Percentiles rank a stretch among this genome's conserved stretches.
These are phyloP conservation scores for Raffaelea albimanens DNA, from an alignment of 2,329 filamentous ascomycete genomes.

Conservation along the genomic window DNA sequence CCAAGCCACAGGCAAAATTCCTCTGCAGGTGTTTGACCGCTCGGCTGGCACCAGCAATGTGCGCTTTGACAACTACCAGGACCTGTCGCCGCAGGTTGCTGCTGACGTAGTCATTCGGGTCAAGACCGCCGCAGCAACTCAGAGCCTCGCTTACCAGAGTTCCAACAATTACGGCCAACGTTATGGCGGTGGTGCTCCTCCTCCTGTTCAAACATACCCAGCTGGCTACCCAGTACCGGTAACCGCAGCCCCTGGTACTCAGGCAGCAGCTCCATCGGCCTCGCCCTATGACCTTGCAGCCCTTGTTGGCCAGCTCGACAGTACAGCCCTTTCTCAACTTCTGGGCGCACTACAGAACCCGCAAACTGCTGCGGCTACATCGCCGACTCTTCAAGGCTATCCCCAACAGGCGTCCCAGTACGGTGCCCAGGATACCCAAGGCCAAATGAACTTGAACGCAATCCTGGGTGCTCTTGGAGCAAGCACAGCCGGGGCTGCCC, in stretches of 20 bases:
- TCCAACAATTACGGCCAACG: constrained; percentile 10
- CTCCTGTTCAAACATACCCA: not conserved
- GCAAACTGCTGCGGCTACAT: not conserved
- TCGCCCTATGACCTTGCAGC: constrained; percentile 12
- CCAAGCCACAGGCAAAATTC: constrained; percentile 63
- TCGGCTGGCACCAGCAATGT: constrained; percentile 64
- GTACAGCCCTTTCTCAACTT: constrained; percentile 23
- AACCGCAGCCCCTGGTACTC: constrained; percentile 8
- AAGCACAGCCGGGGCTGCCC: constrained; percentile 12
- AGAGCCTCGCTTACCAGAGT: constrained; percentile 17
- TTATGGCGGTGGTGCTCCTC: constrained; percentile 1
- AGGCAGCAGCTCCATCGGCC: not conserved
- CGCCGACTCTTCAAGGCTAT: not conserved
- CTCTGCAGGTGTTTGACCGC: constrained; percentile 78
- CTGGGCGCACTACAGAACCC: constrained; percentile 19
- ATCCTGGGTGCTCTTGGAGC: constrained; percentile 31
- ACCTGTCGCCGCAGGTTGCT: constrained; percentile 68
- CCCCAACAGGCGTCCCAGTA: not conserved
- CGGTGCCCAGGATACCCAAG: not conserved
- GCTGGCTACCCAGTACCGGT: constrained; percentile 9
- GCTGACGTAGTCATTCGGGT: constrained; percentile 71
- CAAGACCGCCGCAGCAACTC: constrained; percentile 34
- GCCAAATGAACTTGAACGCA: constrained; percentile 35
- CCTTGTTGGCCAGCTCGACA: constrained; percentile 21
- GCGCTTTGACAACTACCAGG: constrained; percentile 78